Evolutionary conservation across 352 stramenopile genomes (phyloP).

Genomic region (Phytophthora pinifolia): DNA sequence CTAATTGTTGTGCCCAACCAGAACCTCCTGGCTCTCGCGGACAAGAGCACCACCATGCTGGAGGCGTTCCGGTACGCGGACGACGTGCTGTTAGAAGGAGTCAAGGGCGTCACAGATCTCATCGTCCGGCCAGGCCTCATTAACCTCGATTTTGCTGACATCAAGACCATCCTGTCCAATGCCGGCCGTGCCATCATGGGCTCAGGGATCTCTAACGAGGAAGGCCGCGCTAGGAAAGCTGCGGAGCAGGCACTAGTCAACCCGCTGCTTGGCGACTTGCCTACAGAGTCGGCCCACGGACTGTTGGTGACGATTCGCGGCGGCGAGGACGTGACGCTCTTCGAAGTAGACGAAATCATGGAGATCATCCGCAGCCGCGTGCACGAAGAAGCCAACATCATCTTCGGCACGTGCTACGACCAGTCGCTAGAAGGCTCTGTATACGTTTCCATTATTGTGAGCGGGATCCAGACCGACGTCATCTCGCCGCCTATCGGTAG

Average conservation of each 20-base stretch:
- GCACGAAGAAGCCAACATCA: conserved; percentile 86
- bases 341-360: conserved; percentile 91
- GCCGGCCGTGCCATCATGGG: conserved; percentile 96
- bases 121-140: conserved; percentile 96
- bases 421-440: conserved; percentile 78
- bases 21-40: conserved; percentile 93
- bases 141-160: conserved; percentile 98
- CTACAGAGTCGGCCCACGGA: conserved; percentile 91
- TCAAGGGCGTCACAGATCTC: conserved; percentile 95
- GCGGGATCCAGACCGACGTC: conserved; percentile 83
- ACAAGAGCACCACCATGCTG: conserved; percentile 92
- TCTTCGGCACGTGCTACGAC: conserved; percentile 90
- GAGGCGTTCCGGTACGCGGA: conserved; percentile 95
- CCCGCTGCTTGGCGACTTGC: conserved; percentile 92
- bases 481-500: conserved; percentile 74
- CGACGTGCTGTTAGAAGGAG: conserved; percentile 94
- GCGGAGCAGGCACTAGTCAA: conserved; percentile 95
- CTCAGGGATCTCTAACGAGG: conserved; percentile 75
- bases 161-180: conserved; percentile 94
- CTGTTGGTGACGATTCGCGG: conserved; percentile 96
- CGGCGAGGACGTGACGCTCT: conserved; percentile 92
- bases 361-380: conserved; percentile 83
- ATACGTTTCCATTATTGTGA: conserved; percentile 89
- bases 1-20: conserved; percentile 97
- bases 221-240: conserved; percentile 88